Base-by-base conservation (phyloP, 108 stramenopile species). In the Skeletonema menzelii region DNA sequence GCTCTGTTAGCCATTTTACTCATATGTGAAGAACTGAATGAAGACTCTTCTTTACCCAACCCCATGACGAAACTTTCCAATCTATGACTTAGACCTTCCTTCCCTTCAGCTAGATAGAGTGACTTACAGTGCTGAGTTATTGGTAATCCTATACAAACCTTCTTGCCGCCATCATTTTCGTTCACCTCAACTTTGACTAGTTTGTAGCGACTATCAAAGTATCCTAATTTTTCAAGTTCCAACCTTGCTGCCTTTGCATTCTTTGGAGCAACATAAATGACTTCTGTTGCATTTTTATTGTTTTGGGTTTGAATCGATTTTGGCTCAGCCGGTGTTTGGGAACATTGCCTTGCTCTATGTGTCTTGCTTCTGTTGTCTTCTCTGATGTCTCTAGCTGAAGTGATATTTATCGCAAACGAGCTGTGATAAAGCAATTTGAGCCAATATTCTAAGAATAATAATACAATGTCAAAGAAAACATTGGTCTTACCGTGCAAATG, bases 161-260 rank as follows among this genome's bases (percentile, higher is more conserved):
- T 47, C 46, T 19, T 47, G 5, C 0, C n/a, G 19, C 4, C 46
- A 7, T 47, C 46, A 17, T 19, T 47, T 19, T 42, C 5, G 44
- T 56, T 71, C 70, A 26, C 15, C 8, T 34, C 42, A 4, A 79
- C 77, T 67, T 77, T 71, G 3, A 72, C 72, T 89, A 95, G 91
- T 59, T 91, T 87, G 66, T 83, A 87, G 13, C 76, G 72, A 46
- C 86, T 88, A 62, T 92, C 87, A 28, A 92, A 65, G 62, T 79
- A 86, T 14, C 79, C 74, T 6, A 65, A 60, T 17, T 59, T 47
- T 59, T 84, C 84, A 35, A 95, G 69, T 14, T 68, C 56, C 12
- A 58, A 74, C 53, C 88, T 91, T 26, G 80, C 69, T 38, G 68
- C 61, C 59, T 91, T 92, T 27, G 94, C 94, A 61, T 89, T 31